A percentile compares a stretch with the other conserved stretches of the same genome.
phyloP scores from a whole-genome alignment of 177 flowering plant genomes.

The Vitis hybrid region DNA sequence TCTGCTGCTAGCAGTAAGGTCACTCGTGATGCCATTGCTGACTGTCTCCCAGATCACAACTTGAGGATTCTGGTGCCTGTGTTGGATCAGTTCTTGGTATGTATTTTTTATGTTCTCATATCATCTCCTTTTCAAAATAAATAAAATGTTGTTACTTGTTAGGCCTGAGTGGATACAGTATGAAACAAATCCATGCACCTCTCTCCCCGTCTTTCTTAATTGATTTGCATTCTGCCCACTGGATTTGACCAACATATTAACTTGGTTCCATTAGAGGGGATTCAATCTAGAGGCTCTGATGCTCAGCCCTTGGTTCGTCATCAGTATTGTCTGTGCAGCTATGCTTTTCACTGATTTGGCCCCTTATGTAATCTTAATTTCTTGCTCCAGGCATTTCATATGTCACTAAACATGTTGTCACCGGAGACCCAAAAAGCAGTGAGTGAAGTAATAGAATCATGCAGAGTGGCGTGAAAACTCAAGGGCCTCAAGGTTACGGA shows the following conservation, averaged over 20 bases:
- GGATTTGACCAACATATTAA: too few relatives aligned
- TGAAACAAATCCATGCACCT: too few relatives aligned
- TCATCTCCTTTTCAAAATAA: too few relatives aligned
- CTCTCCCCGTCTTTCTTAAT: too few relatives aligned
- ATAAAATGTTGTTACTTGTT: too few relatives aligned
- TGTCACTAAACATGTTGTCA: slow-evolving; percentile 86
- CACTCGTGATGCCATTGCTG: slow-evolving; percentile 66
- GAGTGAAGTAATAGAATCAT: slow-evolving; percentile 89
- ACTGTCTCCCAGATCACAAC: slow-evolving; percentile 66
- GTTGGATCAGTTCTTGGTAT: slow-evolving; percentile 95
- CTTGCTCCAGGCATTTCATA: slow-evolving; percentile 75
- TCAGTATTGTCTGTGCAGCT: too few relatives aligned
- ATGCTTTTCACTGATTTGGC: neutral
- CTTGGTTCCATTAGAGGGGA: too few relatives aligned
- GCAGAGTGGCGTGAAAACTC: slow-evolving; percentile 48
- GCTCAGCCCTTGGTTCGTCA: too few relatives aligned
- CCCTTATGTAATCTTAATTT: neutral
- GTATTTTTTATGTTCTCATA: slow-evolving; percentile 13
- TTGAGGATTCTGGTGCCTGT: slow-evolving; percentile 84
- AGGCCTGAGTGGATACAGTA: too few relatives aligned
- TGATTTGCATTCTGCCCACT: too few relatives aligned
- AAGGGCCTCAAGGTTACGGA: slow-evolving; percentile 1
- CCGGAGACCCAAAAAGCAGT: slow-evolving; percentile 86
- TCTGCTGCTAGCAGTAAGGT: slow-evolving; percentile 45
- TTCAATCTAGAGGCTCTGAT: too few relatives aligned